phyloP scores from a whole-genome alignment of 371 early-diverging fungal genomes.

The Cokeromyces recurvatus region DNA sequence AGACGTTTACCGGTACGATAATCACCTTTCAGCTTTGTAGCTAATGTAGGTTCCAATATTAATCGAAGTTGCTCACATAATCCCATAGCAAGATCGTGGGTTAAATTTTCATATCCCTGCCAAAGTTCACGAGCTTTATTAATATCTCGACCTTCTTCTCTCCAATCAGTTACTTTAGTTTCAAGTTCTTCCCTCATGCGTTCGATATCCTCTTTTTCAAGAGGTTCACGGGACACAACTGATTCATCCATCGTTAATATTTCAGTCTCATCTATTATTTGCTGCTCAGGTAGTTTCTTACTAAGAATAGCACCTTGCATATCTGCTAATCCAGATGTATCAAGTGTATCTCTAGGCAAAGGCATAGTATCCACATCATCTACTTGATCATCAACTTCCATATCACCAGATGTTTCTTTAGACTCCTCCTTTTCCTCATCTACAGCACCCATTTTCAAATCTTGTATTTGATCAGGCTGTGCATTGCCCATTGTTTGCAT shows the following conservation, averaged over 20 bases:
- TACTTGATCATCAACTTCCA: slow-evolving; percentile 52
- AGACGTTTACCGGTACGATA: slow-evolving; percentile 99
- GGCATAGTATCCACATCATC: slow-evolving; percentile 36
- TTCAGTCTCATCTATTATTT: slow-evolving; percentile 26
- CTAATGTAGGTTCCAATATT: slow-evolving; percentile 96
- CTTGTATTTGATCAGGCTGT: slow-evolving; percentile 67
- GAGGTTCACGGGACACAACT: slow-evolving; percentile 50
- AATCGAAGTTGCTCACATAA: slow-evolving; percentile 94
- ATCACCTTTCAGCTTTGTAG: slow-evolving; percentile 97
- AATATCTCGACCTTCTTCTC: slow-evolving; percentile 55
- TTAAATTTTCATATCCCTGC: slow-evolving; percentile 84
- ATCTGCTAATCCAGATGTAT: slow-evolving; percentile 24
- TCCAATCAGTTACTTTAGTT: slow-evolving; percentile 51
- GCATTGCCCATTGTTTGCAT: slow-evolving; percentile 77
- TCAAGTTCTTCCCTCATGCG: slow-evolving; percentile 60
- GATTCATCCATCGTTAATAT: slow-evolving; percentile 41
- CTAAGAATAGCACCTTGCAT: slow-evolving; percentile 34
- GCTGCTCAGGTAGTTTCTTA: slow-evolving; percentile 26
- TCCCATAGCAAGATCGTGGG: slow-evolving; percentile 83
- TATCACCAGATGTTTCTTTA: slow-evolving; percentile 50
- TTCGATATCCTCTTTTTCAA: slow-evolving; percentile 58
- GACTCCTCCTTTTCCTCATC: slow-evolving; percentile 52
- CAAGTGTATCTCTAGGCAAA: slow-evolving; percentile 33
- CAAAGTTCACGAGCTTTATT: slow-evolving; percentile 77
- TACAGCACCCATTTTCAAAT: slow-evolving; percentile 51